phyloP scores from a whole-genome alignment of 2,329 filamentous ascomycete species.

The Graphilbum fragrans region DNA sequence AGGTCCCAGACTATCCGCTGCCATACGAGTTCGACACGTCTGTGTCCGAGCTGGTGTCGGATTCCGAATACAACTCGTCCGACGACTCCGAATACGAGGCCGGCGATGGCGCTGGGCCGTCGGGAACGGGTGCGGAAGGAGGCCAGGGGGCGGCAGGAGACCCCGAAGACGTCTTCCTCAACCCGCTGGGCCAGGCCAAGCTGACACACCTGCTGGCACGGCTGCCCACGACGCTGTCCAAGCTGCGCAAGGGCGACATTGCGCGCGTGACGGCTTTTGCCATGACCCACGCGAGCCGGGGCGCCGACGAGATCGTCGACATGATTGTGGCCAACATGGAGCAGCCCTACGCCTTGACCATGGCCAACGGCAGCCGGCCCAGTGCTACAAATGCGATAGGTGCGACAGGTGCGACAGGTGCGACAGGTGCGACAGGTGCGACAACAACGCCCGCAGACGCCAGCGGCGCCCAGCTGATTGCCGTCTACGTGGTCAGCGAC shows the following conservation, averaged over 20 bases:
- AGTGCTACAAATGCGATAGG: conserved; percentile 9
- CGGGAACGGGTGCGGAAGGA: conserved; percentile 39
- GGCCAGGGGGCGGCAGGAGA: conserved; percentile 8
- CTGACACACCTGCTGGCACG: conserved; percentile 74
- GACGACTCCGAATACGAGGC: conserved; percentile 67
- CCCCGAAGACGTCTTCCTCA: conserved; percentile 54
- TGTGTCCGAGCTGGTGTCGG: conserved; percentile 69
- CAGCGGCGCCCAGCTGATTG: conserved; percentile 65
- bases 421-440: conserved; percentile 22
- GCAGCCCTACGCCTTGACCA: conserved; percentile 55
- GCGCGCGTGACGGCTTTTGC: conserved; percentile 80
- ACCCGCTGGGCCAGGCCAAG: conserved; percentile 73
- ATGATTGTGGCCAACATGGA: conserved; percentile 75
- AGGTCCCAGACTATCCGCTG: conserved; percentile 58
- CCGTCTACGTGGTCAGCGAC: conserved; percentile 65
- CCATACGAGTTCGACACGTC: conserved; percentile 69
- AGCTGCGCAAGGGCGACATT: conserved; percentile 72
- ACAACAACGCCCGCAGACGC: conserved; percentile 40
- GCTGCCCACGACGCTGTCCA: conserved; percentile 62
- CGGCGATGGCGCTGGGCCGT: conserved; percentile 43
- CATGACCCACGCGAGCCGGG: conserved; percentile 72
- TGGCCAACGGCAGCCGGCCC: too few relatives aligned
- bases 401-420: conserved; percentile 14
- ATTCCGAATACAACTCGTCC: conserved; percentile 75
- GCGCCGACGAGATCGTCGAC: conserved; percentile 84